Conservation (phyloP, 768 basidiomycete species). For the Clitopilus passeckerianus region DNA sequence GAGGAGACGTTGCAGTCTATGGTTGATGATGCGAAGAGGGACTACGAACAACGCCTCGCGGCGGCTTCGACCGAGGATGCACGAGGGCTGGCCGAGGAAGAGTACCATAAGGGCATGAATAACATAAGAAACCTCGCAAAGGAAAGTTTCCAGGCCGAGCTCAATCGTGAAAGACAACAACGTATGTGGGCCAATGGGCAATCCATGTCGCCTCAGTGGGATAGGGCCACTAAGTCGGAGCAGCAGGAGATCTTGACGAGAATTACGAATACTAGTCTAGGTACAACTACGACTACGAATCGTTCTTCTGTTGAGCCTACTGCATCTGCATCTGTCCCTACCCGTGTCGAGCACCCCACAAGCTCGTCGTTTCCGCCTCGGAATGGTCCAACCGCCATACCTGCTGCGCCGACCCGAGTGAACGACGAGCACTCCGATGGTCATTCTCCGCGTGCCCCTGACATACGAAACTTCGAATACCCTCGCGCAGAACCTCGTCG, state of each 20-base stretch:
- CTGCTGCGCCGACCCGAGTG: neutral
- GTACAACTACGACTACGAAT: slow-evolving; percentile 3
- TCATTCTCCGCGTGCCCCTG: neutral
- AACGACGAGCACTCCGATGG: neutral
- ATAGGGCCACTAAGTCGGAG: slow-evolving; percentile 24
- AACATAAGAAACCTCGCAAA: slow-evolving; percentile 38
- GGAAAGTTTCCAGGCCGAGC: slow-evolving; percentile 37
- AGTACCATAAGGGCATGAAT: slow-evolving; percentile 36
- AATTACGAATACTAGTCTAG: slow-evolving; percentile 26
- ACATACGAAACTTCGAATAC: neutral
- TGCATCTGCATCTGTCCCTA: neutral
- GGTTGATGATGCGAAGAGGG: slow-evolving; percentile 61
- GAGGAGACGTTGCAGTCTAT: slow-evolving; percentile 35
- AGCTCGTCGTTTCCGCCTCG: slow-evolving; percentile 5
- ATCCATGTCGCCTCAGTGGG: slow-evolving; percentile 21
- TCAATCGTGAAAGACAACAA: slow-evolving; percentile 45
- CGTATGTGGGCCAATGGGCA: slow-evolving; percentile 42
- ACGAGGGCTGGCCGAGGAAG: slow-evolving; percentile 28
- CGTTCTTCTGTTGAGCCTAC: neutral
- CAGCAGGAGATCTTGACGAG: slow-evolving; percentile 41
- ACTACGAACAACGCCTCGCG: slow-evolving; percentile 46
- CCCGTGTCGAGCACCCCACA: neutral
- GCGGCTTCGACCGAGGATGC: slow-evolving; percentile 22
- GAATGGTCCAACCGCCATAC: neutral
- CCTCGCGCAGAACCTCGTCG: neutral